Percentiles rank a stretch among this genome's conserved stretches.
Evolutionary conservation across 495 filamentous ascomycete species (phyloP).

Genomic region (Talaromyces borbonicus): DNA sequence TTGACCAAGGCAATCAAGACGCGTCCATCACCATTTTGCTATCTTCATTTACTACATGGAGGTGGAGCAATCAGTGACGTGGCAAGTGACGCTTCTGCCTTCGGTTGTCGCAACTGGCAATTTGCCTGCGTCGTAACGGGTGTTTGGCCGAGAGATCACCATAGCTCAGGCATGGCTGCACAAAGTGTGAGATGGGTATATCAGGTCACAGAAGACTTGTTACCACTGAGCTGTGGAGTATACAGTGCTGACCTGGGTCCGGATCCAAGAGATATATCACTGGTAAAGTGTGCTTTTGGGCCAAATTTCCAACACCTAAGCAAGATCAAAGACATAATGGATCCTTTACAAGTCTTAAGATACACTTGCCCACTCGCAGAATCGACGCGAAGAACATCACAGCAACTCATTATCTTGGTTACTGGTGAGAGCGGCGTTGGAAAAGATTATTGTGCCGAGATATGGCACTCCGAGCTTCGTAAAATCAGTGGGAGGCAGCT

Average conservation of each 20-base stretch:
- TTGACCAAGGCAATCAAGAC: constrained; percentile 37
- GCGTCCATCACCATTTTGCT: constrained; percentile 47
- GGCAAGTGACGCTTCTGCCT: constrained; percentile 41
- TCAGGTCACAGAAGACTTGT: constrained; percentile 32
- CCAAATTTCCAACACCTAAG: constrained; percentile 40
- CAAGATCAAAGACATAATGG: constrained; percentile 41
- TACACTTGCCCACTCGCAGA: constrained; percentile 45
- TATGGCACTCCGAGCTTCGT: constrained; percentile 40
- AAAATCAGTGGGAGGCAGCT: constrained; percentile 22
- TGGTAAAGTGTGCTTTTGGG: constrained; percentile 50
- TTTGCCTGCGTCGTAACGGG: constrained; percentile 58
- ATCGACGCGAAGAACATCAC: constrained; percentile 24
- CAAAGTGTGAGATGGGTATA: constrained; percentile 48
- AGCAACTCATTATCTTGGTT: constrained; percentile 48
- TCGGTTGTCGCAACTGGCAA: constrained; percentile 55
- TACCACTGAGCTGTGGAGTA: constrained; percentile 42
- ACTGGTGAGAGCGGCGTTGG: constrained; percentile 49
- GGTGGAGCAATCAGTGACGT: constrained; percentile 43
- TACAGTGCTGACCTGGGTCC: constrained; percentile 56
- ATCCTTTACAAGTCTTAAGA: constrained; percentile 43
- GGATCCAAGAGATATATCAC: constrained; percentile 44
- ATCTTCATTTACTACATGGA: constrained; percentile 55
- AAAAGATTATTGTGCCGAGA: constrained; percentile 50
- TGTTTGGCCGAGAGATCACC: constrained; percentile 48
- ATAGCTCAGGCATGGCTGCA: constrained; percentile 36